phyloP scores from a whole-genome alignment of 306 rosid species.

The Cucumis hystrix region DNA sequence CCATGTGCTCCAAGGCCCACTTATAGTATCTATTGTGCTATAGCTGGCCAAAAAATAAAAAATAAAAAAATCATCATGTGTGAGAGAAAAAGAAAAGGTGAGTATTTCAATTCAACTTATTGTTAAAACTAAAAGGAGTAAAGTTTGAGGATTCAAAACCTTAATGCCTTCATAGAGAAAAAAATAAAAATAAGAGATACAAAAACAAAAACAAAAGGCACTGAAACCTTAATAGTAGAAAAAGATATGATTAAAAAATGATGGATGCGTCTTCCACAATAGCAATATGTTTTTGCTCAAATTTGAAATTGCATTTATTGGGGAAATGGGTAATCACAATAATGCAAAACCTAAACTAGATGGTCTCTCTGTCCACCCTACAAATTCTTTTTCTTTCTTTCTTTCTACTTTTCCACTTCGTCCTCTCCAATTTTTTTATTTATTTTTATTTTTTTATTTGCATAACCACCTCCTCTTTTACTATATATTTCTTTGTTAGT shows the following conservation, averaged over 20 bases:
- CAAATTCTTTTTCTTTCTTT: not conserved
- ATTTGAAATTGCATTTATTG: not conserved
- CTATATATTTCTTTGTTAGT: not conserved
- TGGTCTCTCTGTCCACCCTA: not conserved
- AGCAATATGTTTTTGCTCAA: not conserved
- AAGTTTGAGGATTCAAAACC: constrained; percentile 1
- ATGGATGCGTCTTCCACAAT: not conserved
- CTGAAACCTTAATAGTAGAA: not conserved
- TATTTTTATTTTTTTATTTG: not conserved
- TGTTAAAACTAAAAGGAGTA: not conserved
- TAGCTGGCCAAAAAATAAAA: not conserved
- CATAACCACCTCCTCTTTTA: not conserved
- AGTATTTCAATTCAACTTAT: not conserved
- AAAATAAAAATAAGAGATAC: no score
- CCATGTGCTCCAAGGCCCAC: constrained; percentile 5
- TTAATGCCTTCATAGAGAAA: not conserved
- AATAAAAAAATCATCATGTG: not conserved
- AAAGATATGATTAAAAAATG: not conserved
- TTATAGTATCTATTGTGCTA: not conserved
- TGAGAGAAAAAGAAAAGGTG: not conserved
- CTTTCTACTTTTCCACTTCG: not conserved
- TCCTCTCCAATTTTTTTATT: not conserved
- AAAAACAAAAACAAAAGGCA: not conserved
- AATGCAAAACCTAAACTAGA: not conserved
- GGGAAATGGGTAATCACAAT: not conserved